Evolutionary conservation across 192 early-diverging fungal genomes (phyloP).

Genomic region (Coemansia sp.): DNA sequence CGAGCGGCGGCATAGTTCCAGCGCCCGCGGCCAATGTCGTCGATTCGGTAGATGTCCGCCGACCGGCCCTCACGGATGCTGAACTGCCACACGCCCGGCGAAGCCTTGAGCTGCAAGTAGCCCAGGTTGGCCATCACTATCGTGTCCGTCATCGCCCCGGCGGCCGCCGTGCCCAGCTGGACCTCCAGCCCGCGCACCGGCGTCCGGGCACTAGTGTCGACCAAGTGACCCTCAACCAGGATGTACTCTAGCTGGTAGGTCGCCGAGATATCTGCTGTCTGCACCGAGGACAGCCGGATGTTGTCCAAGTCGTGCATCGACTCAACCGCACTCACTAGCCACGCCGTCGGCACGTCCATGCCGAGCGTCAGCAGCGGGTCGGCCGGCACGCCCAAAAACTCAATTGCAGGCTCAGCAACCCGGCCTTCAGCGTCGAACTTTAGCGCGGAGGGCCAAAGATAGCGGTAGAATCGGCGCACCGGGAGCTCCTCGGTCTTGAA

Average conservation of each 20-base stretch:
- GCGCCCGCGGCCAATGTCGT: slow-evolving; percentile 24
- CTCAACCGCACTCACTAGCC: slow-evolving; percentile 80
- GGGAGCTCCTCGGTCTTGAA: slow-evolving; percentile 61
- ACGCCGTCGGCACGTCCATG: slow-evolving; percentile 81
- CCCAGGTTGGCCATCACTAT: slow-evolving; percentile 99
- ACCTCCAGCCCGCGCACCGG: slow-evolving; percentile 92
- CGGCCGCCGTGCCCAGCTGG: slow-evolving; percentile 65
- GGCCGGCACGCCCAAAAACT: slow-evolving; percentile 70
- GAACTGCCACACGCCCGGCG: slow-evolving; percentile 85
- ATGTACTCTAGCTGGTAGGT: slow-evolving; percentile 78
- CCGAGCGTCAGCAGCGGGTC: slow-evolving; percentile 82
- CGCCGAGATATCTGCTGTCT: slow-evolving; percentile 57
- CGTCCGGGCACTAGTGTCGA: slow-evolving; percentile 60
- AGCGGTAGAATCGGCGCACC: slow-evolving; percentile 86
- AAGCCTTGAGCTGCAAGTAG: slow-evolving; percentile 93
- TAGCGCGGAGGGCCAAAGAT: slow-evolving; percentile 62
- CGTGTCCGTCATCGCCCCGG: slow-evolving; percentile 74
- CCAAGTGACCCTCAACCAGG: slow-evolving; percentile 86
- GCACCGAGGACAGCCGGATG: slow-evolving; percentile 59
- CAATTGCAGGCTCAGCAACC: slow-evolving; percentile 51
- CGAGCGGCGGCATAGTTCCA: slow-evolving; percentile 41
- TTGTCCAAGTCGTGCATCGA: slow-evolving; percentile 93
- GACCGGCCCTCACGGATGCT: slow-evolving; percentile 78
- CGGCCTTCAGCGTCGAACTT: slow-evolving; percentile 57
- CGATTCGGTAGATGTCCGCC: slow-evolving; percentile 69